These are phyloP conservation scores for Vitis rotundifolia DNA, from an alignment of 164 flowering plant species.

Conservation along the genomic window DNA sequence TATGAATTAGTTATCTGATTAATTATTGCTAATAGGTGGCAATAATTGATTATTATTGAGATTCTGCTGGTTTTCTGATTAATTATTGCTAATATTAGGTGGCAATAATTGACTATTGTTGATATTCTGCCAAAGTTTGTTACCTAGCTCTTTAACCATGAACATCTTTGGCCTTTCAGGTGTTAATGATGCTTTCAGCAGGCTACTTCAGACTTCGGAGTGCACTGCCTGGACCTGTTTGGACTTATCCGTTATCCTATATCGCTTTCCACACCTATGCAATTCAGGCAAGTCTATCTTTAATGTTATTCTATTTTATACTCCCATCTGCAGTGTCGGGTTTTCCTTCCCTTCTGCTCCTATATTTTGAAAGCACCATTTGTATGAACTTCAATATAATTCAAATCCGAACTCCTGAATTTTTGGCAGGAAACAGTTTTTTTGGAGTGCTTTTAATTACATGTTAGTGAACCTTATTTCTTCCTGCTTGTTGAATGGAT, in stretches of 20 bases:
- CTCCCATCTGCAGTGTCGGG: neutral
- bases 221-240: conserved; percentile 72
- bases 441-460: no score
- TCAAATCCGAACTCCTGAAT: no score
- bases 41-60: no score
- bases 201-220: conserved; percentile 86
- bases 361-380: neutral
- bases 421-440: no score
- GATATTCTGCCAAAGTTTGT: neutral
- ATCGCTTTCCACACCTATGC: conserved; percentile 92
- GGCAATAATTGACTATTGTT: neutral
- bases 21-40: neutral
- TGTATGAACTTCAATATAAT: no score
- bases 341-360: neutral
- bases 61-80: no score
- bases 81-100: neutral
- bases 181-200: conserved; percentile 92
- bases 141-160: conserved; percentile 4
- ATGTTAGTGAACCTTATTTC: no score
- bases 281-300: conserved; percentile 68
- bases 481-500: conserved; percentile 1
- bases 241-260: conserved; percentile 94
- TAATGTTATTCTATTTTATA: neutral
- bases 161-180: conserved; percentile 43
- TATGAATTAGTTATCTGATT: neutral